These are phyloP conservation scores for Yamadazyma membranifaciens DNA, from an alignment of 1,139 yeast genomes.

Conservation along the genomic window DNA sequence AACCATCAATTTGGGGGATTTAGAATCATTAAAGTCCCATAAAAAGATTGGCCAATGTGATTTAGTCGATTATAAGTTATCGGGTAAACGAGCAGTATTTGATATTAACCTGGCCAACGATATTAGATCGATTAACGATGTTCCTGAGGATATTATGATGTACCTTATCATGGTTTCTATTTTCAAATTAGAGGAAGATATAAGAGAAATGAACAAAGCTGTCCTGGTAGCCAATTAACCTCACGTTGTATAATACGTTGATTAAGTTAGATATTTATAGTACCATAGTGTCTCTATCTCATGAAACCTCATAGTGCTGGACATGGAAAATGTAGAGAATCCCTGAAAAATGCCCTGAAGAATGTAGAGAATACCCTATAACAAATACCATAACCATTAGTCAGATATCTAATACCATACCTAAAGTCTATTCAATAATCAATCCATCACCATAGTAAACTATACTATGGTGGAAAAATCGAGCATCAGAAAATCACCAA, in stretches of 20 bases:
- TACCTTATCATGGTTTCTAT: background rate
- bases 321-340: too few relatives aligned
- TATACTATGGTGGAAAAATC: too few relatives aligned
- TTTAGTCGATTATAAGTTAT: background rate
- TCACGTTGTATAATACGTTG: too few relatives aligned
- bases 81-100: slow-evolving; percentile 2
- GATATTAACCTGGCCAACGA: slow-evolving; percentile 2
- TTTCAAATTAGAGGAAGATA: slow-evolving; percentile 2
- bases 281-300: too few relatives aligned
- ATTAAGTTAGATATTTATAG: background rate
- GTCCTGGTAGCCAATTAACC: background rate
- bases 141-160: slow-evolving; percentile 2
- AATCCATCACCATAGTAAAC: too few relatives aligned
- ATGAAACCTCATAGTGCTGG: too few relatives aligned
- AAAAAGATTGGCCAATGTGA: slow-evolving; percentile 5
- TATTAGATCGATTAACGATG: slow-evolving; percentile 1
- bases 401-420: too few relatives aligned
- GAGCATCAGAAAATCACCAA: background rate
- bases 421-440: too few relatives aligned
- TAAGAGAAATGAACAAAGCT: background rate
- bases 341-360: too few relatives aligned
- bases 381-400: too few relatives aligned
- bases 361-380: too few relatives aligned
- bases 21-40: background rate
- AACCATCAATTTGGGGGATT: background rate